phyloP scores from a whole-genome alignment of 169 alveolate species.

The Eimeria sp. region DNA sequence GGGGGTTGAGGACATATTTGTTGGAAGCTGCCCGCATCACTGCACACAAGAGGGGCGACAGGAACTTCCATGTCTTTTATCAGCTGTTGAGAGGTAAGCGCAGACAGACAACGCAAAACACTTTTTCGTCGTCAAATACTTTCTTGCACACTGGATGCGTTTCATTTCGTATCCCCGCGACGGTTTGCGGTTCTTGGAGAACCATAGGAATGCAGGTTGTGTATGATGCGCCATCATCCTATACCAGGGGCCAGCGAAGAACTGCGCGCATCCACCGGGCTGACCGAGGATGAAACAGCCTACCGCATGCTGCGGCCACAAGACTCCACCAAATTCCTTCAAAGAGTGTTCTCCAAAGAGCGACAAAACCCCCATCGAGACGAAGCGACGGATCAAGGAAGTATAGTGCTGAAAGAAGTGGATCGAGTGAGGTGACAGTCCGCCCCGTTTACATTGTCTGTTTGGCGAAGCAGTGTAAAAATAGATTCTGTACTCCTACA shows the following conservation, averaged over 20 bases:
- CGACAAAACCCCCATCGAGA: neutral
- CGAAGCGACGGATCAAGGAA: neutral
- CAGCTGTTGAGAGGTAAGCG: constrained; percentile 82
- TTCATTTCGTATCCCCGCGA: neutral
- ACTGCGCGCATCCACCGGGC: neutral
- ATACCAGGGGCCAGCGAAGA: neutral
- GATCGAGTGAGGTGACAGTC: neutral
- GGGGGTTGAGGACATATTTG: constrained; percentile 97
- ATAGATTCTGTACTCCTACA: neutral
- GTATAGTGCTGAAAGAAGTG: neutral
- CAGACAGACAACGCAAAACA: neutral
- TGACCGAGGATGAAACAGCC: neutral
- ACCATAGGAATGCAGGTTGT: neutral
- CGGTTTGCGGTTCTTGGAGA: neutral
- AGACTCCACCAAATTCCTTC: neutral
- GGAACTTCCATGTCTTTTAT: constrained; percentile 99
- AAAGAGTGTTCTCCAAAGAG: neutral
- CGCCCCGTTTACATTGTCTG: neutral
- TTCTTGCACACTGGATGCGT: neutral
- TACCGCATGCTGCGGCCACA: constrained; percentile 51
- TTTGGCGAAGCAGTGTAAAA: neutral
- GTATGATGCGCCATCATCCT: neutral
- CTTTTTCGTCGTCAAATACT: neutral
- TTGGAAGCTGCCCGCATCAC: constrained; percentile 98
- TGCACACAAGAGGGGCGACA: constrained; percentile 92